phyloP scores from a whole-genome alignment of 169 alveolate genomes.

The Besnoitia besnoiti region DNA sequence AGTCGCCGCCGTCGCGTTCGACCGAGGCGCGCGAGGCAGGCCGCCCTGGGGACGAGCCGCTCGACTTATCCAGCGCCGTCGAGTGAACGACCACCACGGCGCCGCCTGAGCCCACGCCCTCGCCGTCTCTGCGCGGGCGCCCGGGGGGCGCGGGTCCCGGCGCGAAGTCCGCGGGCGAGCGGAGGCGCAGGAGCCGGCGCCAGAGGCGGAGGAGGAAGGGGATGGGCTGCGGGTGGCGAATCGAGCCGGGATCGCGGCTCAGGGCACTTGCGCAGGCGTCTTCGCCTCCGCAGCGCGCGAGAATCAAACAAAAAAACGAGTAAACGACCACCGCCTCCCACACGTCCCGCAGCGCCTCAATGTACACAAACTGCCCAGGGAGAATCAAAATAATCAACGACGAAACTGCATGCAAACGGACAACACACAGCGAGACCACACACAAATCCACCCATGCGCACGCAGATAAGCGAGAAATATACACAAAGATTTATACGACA shows the following conservation, averaged over 20 bases:
- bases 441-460: not conserved
- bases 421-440: not conserved
- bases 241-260: slow-evolving; percentile 40
- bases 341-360: slow-evolving; percentile 38
- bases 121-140: too few relatives aligned
- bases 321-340: slow-evolving; percentile 61
- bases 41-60: too few relatives aligned
- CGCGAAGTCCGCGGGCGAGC: too few relatives aligned
- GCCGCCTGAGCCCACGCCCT: too few relatives aligned
- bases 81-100: too few relatives aligned
- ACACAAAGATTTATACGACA: too few relatives aligned
- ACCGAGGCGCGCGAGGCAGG: too few relatives aligned
- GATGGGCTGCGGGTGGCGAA: slow-evolving; percentile 42
- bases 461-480: not conserved
- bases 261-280: slow-evolving; percentile 46
- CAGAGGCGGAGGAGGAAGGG: not conserved
- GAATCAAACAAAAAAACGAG: slow-evolving; percentile 37
- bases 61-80: too few relatives aligned
- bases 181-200: not conserved
- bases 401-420: not conserved
- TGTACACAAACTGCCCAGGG: not conserved
- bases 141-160: too few relatives aligned
- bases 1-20: too few relatives aligned
- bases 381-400: slow-evolving; percentile 19
- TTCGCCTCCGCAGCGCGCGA: slow-evolving; percentile 57